Evolutionary conservation across 192 early-diverging fungal genomes (phyloP), one percentile per base, ranked within the genome.

Genomic region (Radiomyces spectabilis): DNA sequence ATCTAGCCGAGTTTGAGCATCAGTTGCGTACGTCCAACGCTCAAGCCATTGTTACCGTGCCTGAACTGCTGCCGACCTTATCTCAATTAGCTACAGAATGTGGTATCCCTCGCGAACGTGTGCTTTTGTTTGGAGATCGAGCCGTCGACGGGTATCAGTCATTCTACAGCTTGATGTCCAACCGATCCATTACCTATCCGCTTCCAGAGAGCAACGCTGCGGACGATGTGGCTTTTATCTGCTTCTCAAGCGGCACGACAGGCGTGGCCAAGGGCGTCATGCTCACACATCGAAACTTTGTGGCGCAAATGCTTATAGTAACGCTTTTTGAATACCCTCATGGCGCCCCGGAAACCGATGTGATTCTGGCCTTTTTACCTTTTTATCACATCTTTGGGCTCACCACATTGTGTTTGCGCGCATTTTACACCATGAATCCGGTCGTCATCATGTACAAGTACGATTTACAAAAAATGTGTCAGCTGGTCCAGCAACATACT

Each of bases 391-490:
- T 85, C 39, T 87, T 82, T 50, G 85, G 83, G 5, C 66, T 85
- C 35, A 75, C 80, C 10, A 75, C 74, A 44, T 71, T 72, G 22
- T 18, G 77, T 1, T 61, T 73, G 15, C 62, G 66, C 41, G 63
- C 63, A 1, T 50, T 71, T 65, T 68, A 53, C 75, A 75, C 58
- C 73, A 81, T 24, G 63, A 69, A 38, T 15, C 63, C 80, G 22
- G 70, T 87, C 5, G 76, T 94, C 13, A 69, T 93, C 27, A 81
- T 92, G 71, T 76, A 81, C 18, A 89, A 87, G 68, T 96, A 88
- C 60, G 76, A 82, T 49, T 74, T 92, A 51, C 53, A 63, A 0
- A 57, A 45, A 1, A 88, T 85, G 46, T 77, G 89, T 44, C 59
- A 65, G 25, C 57, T 76, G 41, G 70, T 93, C 32, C 73, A 88